Percentiles rank a stretch among this genome's conserved stretches.
These are phyloP conservation scores for Leccinum subgranulosum DNA, from an alignment of 768 basidiomycete species.

Conservation along the genomic window DNA sequence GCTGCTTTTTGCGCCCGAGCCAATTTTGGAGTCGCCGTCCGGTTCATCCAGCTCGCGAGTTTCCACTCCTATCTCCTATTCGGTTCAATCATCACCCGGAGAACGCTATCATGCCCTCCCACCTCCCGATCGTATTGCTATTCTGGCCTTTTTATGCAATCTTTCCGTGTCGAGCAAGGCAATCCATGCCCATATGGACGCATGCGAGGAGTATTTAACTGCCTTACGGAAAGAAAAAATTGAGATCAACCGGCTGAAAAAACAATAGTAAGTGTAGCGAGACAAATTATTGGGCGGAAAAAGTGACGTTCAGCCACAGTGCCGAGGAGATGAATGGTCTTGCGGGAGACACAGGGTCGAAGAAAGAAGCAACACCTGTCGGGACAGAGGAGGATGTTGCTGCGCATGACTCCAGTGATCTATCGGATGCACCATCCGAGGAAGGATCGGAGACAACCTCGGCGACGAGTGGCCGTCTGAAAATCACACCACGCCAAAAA, in stretches of 20 bases:
- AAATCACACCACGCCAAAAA: conserved; percentile 47
- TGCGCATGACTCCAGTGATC: conserved; percentile 67
- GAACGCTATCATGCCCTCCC: conserved; percentile 75
- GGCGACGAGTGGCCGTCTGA: conserved; percentile 38
- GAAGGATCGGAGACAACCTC: conserved; percentile 60
- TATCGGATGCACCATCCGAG: conserved; percentile 69
- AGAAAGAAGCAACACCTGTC: conserved; percentile 43
- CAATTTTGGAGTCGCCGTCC: conserved; percentile 37
- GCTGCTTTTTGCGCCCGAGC: conserved; percentile 68
- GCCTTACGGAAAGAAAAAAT: conserved; percentile 94
- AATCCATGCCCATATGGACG: conserved; percentile 86
- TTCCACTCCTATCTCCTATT: conserved; percentile 44
- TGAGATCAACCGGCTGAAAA: conserved; percentile 88
- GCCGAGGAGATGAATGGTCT: conserved; percentile 73
- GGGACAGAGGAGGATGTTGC: conserved; percentile 50
- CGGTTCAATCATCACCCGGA: conserved; percentile 48
- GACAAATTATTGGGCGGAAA: conserved; percentile 7
- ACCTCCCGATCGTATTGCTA: conserved; percentile 76
- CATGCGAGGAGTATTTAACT: conserved; percentile 85
- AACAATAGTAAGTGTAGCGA: conserved; percentile 67
- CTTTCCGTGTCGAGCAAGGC: conserved; percentile 87
- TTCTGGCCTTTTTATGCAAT: conserved; percentile 87
- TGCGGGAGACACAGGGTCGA: conserved; percentile 47
- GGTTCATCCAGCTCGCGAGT: conserved; percentile 47
- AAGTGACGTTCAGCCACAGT: conserved; percentile 36